These are phyloP conservation scores for Coccomyxa subellipsoidea DNA, from an alignment of 163 green algal genomes.

Conservation along the genomic window DNA sequence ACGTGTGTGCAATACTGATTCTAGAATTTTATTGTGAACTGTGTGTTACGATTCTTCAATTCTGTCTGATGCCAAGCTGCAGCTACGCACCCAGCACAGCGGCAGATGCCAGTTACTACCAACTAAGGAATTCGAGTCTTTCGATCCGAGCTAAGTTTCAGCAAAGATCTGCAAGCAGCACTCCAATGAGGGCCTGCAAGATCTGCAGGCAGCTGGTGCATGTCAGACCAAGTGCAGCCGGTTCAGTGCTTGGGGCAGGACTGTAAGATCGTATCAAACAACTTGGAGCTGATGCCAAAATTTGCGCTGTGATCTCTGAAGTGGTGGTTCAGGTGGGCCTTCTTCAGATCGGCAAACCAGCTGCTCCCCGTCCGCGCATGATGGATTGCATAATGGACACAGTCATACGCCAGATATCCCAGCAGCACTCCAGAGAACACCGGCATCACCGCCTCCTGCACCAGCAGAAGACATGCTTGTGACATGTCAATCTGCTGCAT, in stretches of 20 bases:
- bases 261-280: slow-evolving; percentile 68
- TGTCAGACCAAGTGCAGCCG: slow-evolving; percentile 18
- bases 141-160: too few relatives aligned
- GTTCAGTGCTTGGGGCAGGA: slow-evolving; percentile 19
- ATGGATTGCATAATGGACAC: slow-evolving; percentile 84
- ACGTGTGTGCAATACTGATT: too few relatives aligned
- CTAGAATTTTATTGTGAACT: too few relatives aligned
- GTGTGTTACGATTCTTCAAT: too few relatives aligned
- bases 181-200: too few relatives aligned
- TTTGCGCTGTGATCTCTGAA: slow-evolving; percentile 56
- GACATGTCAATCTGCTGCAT: background rate
- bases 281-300: slow-evolving; percentile 74
- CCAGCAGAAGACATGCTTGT: background rate
- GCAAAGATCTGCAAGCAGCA: too few relatives aligned
- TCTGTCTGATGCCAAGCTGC: too few relatives aligned
- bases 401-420: slow-evolving; percentile 92
- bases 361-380: slow-evolving; percentile 29
- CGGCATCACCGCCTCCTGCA: slow-evolving; percentile 18
- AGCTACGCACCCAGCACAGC: too few relatives aligned
- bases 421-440: slow-evolving; percentile 69
- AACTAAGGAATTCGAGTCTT: too few relatives aligned
- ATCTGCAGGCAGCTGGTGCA: too few relatives aligned
- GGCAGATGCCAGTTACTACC: too few relatives aligned
- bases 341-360: slow-evolving; percentile 7
- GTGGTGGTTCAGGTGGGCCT: slow-evolving; percentile 84